A percentile compares a stretch with the other conserved stretches of the same genome.
phyloP scores from a whole-genome alignment of 495 filamentous ascomycete genomes.

The Mycothermus thermophilus region DNA sequence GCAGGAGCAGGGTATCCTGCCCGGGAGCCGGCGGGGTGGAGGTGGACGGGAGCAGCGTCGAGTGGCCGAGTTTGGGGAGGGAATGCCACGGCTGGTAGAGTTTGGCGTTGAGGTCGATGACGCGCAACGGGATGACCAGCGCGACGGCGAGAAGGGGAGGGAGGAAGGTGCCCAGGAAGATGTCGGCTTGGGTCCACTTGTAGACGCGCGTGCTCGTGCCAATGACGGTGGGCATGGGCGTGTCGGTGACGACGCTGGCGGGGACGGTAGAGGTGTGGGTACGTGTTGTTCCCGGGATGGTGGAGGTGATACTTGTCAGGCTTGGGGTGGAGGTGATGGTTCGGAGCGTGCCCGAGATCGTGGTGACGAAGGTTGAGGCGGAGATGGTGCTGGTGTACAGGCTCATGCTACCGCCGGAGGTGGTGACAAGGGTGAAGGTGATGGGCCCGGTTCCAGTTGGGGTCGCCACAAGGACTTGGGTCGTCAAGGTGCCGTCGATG shows the following conservation, averaged over 20 bases:
- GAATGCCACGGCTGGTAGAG: conserved; percentile 27
- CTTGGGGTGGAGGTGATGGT: conserved; percentile 19
- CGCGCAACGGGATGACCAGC: conserved; percentile 19
- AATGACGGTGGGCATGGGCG: conserved; percentile 6
- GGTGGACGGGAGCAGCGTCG: too few species aligned
- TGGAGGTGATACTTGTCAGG: conserved; percentile 11
- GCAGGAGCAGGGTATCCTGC: conserved; percentile 14
- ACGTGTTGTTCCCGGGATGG: conserved; percentile 7
- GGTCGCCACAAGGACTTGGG: conserved; percentile 13
- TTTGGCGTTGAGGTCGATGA: conserved; percentile 27
- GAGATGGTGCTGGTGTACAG: conserved; percentile 15
- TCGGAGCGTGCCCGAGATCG: conserved; percentile 15
- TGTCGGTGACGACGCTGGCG: conserved; percentile 1
- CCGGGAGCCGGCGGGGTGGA: too few species aligned
- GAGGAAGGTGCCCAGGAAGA: conserved; percentile 25
- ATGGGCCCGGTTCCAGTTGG: conserved; percentile 15
- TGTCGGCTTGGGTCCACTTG: conserved; percentile 14
- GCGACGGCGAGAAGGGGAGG: conserved; percentile 18
- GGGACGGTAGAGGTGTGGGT: conserved; percentile 14
- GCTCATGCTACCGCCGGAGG: conserved; percentile 13
- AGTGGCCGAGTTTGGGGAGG: conserved; percentile 11
- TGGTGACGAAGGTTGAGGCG: conserved; percentile 15
- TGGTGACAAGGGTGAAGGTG: conserved; percentile 17
- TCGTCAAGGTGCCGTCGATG: conserved; percentile 15
- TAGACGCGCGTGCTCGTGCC: conserved; percentile 8